Base-by-base conservation (phyloP, 2,329 filamentous ascomycete genomes). In the Raffaelea albimanens region DNA sequence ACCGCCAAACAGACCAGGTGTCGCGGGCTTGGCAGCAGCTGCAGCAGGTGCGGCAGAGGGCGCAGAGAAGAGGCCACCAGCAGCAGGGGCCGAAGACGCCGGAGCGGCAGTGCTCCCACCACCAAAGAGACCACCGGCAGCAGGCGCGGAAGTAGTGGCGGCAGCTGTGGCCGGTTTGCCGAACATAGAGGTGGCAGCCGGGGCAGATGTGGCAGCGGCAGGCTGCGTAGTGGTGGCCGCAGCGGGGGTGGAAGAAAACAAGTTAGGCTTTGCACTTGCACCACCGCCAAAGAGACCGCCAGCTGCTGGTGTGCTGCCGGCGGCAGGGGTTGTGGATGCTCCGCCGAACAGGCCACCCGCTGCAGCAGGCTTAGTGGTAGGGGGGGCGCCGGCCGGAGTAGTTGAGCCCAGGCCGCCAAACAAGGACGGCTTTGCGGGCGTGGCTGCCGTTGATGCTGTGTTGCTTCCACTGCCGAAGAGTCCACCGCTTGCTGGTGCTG, bases 381-480 rank as follows among this genome's bases (percentile, higher is more conserved):
- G 73, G 47, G 75, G 75, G n/a, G 71, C 68, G 33, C 75, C 75
- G 20, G 75, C 74, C 16, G 75, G 74, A 33, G 75, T 78, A 2
- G 74, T 78, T 18, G 75, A 78, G 46, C 66, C 63, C 31, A 75
- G 56, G n/a, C 61, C 53, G 22, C 58, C 55, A 47, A 76, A 69
- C 46, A 66, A 50, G 16, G 72, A 68, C 7, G 25, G 25, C 59
- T 76, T 77, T n/a, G 67, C 66, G 23, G 69, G 69, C 19, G 68
- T 72, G 19, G 65, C 60, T 41, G 63, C 55, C 21, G 57, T 48
- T 20, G 56, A 53, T 18, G 45, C 55, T 5, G 34, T 20, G 33
- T 16, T 7, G 43, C 18, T 14, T 9, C 21, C n/a, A n/a, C n/a
- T n/a, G n/a, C n/a, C 13, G 23, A 5, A 31, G 49, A 50, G 19